Evolutionary conservation across 1,284 basidiomycete species (phyloP).

Genomic region (Apiotrichum porosum): DNA sequence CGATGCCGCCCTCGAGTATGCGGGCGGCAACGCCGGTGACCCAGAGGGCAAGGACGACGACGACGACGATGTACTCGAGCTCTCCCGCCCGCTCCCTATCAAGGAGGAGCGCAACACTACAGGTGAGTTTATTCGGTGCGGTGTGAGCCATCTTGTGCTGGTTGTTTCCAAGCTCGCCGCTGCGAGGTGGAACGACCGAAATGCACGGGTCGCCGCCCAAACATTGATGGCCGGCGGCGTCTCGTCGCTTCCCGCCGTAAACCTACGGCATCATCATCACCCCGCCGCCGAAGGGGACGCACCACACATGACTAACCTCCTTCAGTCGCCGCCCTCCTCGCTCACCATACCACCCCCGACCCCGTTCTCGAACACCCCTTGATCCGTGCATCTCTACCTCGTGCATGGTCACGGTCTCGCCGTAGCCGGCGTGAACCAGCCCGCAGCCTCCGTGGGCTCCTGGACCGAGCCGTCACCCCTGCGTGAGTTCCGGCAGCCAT

Average conservation of each 20-base stretch:
- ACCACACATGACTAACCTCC: not conserved
- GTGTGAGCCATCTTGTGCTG: no score
- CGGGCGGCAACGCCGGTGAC: not conserved
- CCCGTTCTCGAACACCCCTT: slow-evolving; percentile 17
- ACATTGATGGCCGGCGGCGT: no score
- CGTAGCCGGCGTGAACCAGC: not conserved
- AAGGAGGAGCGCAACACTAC: slow-evolving; percentile 4
- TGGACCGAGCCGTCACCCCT: slow-evolving; percentile 13
- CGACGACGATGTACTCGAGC: slow-evolving; percentile 18
- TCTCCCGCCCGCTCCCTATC: slow-evolving; percentile 10
- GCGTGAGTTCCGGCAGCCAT: slow-evolving; percentile 17
- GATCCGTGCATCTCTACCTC: slow-evolving; percentile 14
- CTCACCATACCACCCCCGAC: slow-evolving; percentile 20
- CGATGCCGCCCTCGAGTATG: slow-evolving; percentile 16
- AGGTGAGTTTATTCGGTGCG: slow-evolving; percentile 6
- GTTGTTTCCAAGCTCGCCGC: no score
- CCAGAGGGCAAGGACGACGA: slow-evolving; percentile 12
- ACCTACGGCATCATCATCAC: no score
- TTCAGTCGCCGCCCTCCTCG: slow-evolving; percentile 15
- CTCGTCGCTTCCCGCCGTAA: no score
- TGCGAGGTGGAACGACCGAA: no score
- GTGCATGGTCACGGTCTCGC: slow-evolving; percentile 14
- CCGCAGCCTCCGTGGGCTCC: slow-evolving; percentile 4
- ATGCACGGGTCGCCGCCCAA: no score
- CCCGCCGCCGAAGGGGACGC: no score